phyloP scores from a whole-genome alignment of 805 yeast species.

The Blastobotrys parvus region DNA sequence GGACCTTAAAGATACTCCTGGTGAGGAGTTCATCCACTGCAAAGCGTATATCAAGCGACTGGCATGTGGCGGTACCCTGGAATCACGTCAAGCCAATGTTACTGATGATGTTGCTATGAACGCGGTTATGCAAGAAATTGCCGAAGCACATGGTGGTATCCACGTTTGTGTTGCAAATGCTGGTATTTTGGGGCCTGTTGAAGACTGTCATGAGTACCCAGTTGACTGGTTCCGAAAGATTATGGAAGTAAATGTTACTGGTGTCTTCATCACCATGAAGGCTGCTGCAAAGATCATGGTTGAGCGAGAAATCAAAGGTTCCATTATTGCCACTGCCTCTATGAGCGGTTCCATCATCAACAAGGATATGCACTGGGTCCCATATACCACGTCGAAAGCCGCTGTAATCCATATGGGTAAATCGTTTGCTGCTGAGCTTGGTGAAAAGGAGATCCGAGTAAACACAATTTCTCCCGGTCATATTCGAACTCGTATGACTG shows the following conservation, averaged over 20 bases:
- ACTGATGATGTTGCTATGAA: conserved; percentile 33
- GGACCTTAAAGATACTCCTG: conserved; percentile 21
- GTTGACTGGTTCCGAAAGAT: conserved; percentile 53
- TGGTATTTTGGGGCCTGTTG: conserved; percentile 38
- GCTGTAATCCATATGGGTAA: conserved; percentile 30
- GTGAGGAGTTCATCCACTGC: conserved; percentile 21
- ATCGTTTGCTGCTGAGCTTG: conserved; percentile 49
- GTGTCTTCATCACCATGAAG: conserved; percentile 64
- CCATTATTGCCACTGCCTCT: conserved; percentile 66
- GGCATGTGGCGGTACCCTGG: conserved; percentile 24
- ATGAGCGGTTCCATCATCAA: conserved; percentile 72
- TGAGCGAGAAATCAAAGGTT: conserved; percentile 51
- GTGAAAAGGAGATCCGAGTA: conserved; percentile 44
- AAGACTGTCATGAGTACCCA: conserved; percentile 48
- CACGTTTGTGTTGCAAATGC: conserved; percentile 71
- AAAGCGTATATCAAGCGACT: conserved; percentile 19
- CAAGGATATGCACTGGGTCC: conserved; percentile 35
- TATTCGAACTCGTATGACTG: conserved; percentile 51
- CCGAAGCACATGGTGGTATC: conserved; percentile 45
- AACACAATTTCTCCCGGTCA: conserved; percentile 53
- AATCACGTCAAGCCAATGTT: conserved; percentile 42
- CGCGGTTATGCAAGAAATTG: conserved; percentile 37
- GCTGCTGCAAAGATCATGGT: conserved; percentile 56
- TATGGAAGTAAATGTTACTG: conserved; percentile 60
- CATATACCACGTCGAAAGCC: conserved; percentile 32